A percentile compares a stretch with the other conserved stretches of the same genome.
Conservation (phyloP, 2,329 filamentous ascomycete genomes). For the Fusarium gaditjirri region DNA sequence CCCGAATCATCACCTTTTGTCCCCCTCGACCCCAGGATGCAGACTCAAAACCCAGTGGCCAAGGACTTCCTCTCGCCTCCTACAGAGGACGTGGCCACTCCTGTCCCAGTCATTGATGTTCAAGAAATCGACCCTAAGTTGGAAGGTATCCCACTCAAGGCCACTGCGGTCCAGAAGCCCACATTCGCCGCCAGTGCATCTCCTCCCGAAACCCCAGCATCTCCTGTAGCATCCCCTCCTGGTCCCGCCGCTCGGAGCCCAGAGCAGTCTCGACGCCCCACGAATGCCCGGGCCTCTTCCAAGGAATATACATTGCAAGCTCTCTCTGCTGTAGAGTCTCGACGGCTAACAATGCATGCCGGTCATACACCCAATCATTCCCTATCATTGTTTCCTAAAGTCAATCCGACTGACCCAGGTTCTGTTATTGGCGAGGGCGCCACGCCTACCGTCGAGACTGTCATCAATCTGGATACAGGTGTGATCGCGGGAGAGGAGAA, state of each 20-base stretch:
- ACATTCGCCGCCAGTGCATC: constrained; percentile 59
- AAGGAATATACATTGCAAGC: constrained; percentile 58
- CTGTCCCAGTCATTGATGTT: constrained; percentile 64
- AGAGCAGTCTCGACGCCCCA: constrained; percentile 23
- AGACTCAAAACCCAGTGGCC: constrained; percentile 50
- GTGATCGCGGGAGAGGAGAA: background rate
- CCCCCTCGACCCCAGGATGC: constrained; percentile 58
- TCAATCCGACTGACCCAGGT: constrained; percentile 52
- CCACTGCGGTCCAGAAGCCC: constrained; percentile 61
- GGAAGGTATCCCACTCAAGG: constrained; percentile 69
- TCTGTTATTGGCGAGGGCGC: constrained; percentile 43
- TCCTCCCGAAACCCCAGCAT: constrained; percentile 45
- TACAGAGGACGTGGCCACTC: constrained; percentile 47
- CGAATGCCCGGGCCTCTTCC: constrained; percentile 42
- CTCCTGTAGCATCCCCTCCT: constrained; percentile 45
- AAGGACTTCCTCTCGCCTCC: constrained; percentile 52
- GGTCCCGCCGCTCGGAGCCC: constrained; percentile 28
- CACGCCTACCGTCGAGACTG: constrained; percentile 44
- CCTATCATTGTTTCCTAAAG: constrained; percentile 61
- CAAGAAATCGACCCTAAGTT: constrained; percentile 67
- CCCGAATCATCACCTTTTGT: constrained; percentile 52
- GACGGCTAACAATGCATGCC: constrained; percentile 69
- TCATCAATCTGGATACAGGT: constrained; percentile 19
- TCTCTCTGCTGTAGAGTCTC: constrained; percentile 59
- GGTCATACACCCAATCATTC: constrained; percentile 72